Evolutionary conservation across 768 basidiomycete species (phyloP).

Genomic region (Strobilomyces echinocephalus): DNA sequence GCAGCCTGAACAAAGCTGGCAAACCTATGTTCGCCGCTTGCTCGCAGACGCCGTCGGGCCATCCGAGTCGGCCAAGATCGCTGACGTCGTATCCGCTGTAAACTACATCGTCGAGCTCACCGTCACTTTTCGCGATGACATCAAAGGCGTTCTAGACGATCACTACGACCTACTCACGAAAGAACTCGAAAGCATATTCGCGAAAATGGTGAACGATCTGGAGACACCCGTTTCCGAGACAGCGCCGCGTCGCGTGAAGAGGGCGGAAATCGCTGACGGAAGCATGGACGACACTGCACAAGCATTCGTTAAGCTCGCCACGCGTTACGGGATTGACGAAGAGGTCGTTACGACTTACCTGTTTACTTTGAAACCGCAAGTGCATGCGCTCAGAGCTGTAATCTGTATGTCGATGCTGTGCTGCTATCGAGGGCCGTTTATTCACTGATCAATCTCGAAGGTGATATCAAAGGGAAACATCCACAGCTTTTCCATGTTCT

Average conservation of each 20-base stretch:
- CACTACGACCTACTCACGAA: background rate
- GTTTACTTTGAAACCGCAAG: conserved; percentile 1
- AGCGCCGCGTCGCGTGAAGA: conserved; percentile 3
- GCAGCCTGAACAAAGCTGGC: background rate
- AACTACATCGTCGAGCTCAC: conserved; percentile 11
- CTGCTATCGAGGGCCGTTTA: too few species aligned
- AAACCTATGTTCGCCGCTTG: background rate
- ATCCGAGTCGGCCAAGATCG: conserved; percentile 7
- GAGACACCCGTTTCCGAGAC: background rate
- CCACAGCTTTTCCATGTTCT: conserved; percentile 6
- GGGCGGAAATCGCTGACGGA: conserved; percentile 3
- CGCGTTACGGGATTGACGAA: conserved; percentile 6
- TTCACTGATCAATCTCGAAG: background rate
- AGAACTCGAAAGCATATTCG: conserved; percentile 14
- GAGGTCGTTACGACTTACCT: conserved; percentile 1
- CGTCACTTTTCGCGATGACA: conserved; percentile 8
- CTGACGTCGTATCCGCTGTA: conserved; percentile 2
- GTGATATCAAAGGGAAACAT: conserved; percentile 14
- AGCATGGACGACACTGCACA: background rate
- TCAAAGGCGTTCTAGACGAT: conserved; percentile 6
- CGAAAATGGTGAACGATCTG: background rate
- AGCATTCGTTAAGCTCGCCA: conserved; percentile 2
- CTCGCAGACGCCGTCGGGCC: background rate
- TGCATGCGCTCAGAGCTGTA: conserved; percentile 4
- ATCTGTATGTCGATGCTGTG: conserved; percentile 4